phyloP scores from a whole-genome alignment of 139 green algal genomes.

The Astrephomene gubernaculifera region DNA sequence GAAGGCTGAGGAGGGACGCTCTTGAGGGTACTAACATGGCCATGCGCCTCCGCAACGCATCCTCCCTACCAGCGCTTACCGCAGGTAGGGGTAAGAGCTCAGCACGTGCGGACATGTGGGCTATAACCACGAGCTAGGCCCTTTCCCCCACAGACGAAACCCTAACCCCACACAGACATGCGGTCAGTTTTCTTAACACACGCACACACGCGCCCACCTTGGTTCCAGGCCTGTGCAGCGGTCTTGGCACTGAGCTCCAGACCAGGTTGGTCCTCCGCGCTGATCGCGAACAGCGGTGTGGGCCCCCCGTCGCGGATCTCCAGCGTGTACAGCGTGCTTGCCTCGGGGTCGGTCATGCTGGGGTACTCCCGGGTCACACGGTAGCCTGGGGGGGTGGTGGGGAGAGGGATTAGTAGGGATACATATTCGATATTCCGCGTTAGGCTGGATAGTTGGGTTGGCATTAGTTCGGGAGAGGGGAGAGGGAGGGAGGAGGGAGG shows the following conservation, averaged over 20 bases:
- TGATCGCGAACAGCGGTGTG: neutral
- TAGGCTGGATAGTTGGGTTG: neutral
- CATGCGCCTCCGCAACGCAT: no score
- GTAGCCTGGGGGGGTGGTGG: conserved; percentile 23
- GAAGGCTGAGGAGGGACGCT: neutral
- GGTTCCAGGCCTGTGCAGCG: conserved; percentile 13
- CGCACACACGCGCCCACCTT: neutral
- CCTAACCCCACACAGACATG: neutral
- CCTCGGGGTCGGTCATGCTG: neutral
- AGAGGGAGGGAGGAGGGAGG: neutral
- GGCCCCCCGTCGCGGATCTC: conserved; percentile 16
- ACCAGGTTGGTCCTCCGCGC: conserved; percentile 4
- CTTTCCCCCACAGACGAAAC: no score
- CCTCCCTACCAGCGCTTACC: no score
- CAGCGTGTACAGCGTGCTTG: neutral
- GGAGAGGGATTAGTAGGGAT: no score
- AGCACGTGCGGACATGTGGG: no score
- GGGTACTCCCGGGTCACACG: conserved; percentile 15
- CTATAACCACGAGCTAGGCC: no score
- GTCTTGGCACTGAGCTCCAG: neutral
- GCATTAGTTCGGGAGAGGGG: neutral
- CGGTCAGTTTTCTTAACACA: no score
- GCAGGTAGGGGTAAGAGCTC: no score
- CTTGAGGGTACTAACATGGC: no score
- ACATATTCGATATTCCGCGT: no score